Conservation (phyloP, 1,284 basidiomycete genomes). For the Apiotrichum laibachii region DNA sequence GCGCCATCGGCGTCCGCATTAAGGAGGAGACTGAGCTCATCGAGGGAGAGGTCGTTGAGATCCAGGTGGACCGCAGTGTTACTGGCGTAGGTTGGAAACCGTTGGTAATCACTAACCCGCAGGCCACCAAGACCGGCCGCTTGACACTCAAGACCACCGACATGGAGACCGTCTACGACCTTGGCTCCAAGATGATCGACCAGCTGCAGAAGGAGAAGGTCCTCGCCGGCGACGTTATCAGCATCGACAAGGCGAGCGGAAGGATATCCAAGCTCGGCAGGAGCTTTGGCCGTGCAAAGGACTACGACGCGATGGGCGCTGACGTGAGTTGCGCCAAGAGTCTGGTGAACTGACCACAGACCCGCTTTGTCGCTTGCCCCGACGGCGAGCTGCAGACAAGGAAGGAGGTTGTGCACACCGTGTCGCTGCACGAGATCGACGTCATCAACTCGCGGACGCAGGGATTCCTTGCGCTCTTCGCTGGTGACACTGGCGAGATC, state of each 20-base stretch:
- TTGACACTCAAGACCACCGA: conserved; percentile 97
- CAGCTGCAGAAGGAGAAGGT: conserved; percentile 95
- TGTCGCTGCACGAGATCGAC: conserved; percentile 97
- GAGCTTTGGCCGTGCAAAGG: conserved; percentile 90
- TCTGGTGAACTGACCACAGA: conserved; percentile 57
- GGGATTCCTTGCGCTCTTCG: conserved; percentile 65
- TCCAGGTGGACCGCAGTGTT: conserved; percentile 94
- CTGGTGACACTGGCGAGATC: conserved; percentile 95
- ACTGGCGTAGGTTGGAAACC: conserved; percentile 70
- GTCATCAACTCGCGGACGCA: conserved; percentile 98
- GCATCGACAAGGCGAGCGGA: conserved; percentile 97
- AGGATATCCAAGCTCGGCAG: conserved; percentile 94
- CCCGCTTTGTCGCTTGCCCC: conserved; percentile 95
- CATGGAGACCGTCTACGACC: conserved; percentile 99
- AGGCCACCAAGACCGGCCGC: conserved; percentile 98
- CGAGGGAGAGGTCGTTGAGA: conserved; percentile 97
- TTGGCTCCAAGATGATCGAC: conserved; percentile 99
- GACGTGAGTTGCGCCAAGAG: conserved; percentile 64
- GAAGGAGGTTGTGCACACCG: conserved; percentile 94
- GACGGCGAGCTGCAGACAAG: conserved; percentile 97
- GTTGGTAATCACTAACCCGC: conserved; percentile 7
- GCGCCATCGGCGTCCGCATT: conserved; percentile 94
- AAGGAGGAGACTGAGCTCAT: conserved; percentile 97
- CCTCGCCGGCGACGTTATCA: conserved; percentile 90
- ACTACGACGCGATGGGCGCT: conserved; percentile 98